Conservation (phyloP, 345 rosid species). For the Toxicodendron radicans region DNA sequence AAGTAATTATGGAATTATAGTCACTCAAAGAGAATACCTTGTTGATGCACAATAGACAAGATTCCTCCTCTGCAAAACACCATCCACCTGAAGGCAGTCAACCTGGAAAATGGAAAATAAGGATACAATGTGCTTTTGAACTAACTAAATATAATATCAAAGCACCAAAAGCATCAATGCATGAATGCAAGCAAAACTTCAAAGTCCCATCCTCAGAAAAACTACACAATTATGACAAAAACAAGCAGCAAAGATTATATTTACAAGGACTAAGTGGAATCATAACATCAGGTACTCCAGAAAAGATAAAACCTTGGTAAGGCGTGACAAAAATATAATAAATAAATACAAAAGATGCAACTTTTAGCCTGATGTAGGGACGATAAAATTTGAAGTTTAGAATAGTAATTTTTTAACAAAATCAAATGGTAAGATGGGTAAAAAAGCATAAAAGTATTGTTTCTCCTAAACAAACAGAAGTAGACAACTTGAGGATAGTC, state of each 20-base stretch:
- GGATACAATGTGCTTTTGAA: slow-evolving; percentile 6
- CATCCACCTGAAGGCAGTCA: slow-evolving; percentile 96
- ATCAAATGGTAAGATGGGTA: background rate
- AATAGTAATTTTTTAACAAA: background rate
- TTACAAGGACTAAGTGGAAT: background rate
- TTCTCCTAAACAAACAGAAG: background rate
- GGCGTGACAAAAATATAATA: background rate
- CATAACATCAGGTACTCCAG: background rate
- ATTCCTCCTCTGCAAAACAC: slow-evolving; percentile 83
- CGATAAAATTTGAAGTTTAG: background rate
- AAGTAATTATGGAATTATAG: slow-evolving; percentile 7
- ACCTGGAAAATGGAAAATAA: slow-evolving; percentile 49
- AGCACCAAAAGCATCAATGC: background rate
- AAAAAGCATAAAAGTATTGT: background rate
- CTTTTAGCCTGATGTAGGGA: background rate
- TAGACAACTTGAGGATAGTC: slow-evolving; percentile 4
- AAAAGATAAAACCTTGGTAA: background rate
- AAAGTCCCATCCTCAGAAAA: background rate
- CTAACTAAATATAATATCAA: slow-evolving; percentile 11
- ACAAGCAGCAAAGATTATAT: background rate
- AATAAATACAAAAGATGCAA: background rate
- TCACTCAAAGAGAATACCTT: slow-evolving; percentile 51
- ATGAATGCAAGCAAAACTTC: background rate
- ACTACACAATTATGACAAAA: background rate
- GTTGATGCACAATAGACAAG: slow-evolving; percentile 98